Conservation (phyloP, 1,284 basidiomycete species). For the Cryptococcus sp. region DNA sequence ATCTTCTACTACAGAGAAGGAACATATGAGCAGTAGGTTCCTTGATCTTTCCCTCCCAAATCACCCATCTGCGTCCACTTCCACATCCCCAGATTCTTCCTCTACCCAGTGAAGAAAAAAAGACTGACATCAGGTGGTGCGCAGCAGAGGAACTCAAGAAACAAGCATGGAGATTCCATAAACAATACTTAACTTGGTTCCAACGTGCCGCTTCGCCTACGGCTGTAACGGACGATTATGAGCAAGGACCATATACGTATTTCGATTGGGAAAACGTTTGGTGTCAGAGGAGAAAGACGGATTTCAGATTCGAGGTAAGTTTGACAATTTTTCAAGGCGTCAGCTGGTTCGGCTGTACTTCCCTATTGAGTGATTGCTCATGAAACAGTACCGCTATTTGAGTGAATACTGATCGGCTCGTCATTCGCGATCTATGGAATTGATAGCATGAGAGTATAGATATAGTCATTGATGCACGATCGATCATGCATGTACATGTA, state of each 20-base stretch:
- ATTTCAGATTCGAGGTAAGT: conserved; percentile 76
- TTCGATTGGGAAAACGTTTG: conserved; percentile 97
- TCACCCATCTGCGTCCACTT: neutral
- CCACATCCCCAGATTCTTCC: neutral
- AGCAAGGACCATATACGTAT: conserved; percentile 96
- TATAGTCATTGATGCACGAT: no score
- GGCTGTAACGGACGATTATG: conserved; percentile 98
- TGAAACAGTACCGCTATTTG: conserved; percentile 70
- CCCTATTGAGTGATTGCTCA: neutral
- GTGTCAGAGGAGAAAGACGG: conserved; percentile 97
- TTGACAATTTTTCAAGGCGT: neutral
- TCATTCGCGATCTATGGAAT: neutral
- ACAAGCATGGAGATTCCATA: conserved; percentile 98
- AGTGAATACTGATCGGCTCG: conserved; percentile 65
- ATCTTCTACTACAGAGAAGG: conserved; percentile 98
- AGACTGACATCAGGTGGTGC: conserved; percentile 61
- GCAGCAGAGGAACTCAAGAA: conserved; percentile 96
- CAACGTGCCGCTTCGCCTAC: conserved; percentile 98
- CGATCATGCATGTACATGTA: no score
- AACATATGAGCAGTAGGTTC: conserved; percentile 86
- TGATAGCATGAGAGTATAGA: no score
- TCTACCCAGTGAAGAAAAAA: no score
- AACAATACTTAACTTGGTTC: conserved; percentile 99
- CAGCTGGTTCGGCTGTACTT: neutral
- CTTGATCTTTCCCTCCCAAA: neutral